These are phyloP conservation scores for Blastobotrys ciferrii DNA, from an alignment of 1,139 yeast genomes.

Conservation along the genomic window DNA sequence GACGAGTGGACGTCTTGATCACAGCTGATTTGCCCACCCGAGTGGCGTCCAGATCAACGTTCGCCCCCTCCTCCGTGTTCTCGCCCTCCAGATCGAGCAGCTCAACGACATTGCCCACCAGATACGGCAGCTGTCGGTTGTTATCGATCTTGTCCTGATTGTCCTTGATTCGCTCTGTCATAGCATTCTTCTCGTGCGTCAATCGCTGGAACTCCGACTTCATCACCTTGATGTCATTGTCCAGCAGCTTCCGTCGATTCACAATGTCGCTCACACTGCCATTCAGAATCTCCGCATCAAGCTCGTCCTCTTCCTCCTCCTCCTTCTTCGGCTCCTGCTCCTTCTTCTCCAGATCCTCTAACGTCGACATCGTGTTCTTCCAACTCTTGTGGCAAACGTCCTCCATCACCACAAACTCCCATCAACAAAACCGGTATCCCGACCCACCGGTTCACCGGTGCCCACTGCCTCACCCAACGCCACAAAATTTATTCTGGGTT, in stretches of 20 bases:
- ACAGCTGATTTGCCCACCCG: conserved; percentile 97
- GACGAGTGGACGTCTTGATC: conserved; percentile 94
- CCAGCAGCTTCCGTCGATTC: conserved; percentile 83
- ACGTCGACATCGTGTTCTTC: conserved; percentile 38
- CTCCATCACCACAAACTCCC: no score
- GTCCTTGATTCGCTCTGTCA: conserved; percentile 92
- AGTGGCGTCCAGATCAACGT: conserved; percentile 88
- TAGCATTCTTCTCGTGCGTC: conserved; percentile 86
- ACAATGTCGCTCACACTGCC: conserved; percentile 80
- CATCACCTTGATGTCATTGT: conserved; percentile 95
- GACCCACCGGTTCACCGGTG: no score
- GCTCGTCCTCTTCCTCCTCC: conserved; percentile 46
- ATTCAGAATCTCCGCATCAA: conserved; percentile 78
- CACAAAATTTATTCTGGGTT: no score
- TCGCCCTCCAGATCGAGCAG: conserved; percentile 87
- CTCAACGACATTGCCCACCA: conserved; percentile 98
- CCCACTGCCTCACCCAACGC: no score
- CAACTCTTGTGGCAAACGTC: no score
- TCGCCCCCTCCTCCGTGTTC: conserved; percentile 89
- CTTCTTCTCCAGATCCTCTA: conserved; percentile 36
- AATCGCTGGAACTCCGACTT: conserved; percentile 87
- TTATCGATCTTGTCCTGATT: conserved; percentile 95
- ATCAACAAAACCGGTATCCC: no score
- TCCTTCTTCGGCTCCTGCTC: conserved; percentile 26
- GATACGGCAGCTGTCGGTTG: conserved; percentile 90